phyloP scores from a whole-genome alignment of 2,329 filamentous ascomycete genomes.

The Epichloe typhina region DNA sequence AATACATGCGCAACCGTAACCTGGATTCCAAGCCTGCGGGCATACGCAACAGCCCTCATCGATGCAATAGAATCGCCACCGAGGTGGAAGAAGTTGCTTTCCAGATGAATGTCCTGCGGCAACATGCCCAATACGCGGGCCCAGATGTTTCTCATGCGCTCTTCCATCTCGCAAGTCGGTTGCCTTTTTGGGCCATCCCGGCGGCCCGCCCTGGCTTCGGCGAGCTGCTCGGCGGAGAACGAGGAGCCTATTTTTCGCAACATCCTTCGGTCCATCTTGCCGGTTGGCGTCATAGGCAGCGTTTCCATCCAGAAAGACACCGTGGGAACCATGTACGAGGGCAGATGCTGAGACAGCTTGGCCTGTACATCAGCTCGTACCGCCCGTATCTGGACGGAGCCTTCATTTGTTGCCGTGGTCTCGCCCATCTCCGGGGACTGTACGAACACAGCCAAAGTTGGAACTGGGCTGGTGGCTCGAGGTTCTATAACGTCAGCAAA shows the following conservation, averaged over 20 bases:
- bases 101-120: not conserved
- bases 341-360: constrained; percentile 1
- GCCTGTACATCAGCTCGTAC: not conserved
- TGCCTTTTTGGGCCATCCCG: not conserved
- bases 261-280: constrained; percentile 10
- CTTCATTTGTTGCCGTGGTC: no score
- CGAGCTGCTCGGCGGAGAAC: not conserved
- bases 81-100: constrained; percentile 14
- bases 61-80: not conserved
- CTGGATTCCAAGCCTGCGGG: not conserved
- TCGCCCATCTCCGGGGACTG: not conserved
- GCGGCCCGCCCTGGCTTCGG: not conserved
- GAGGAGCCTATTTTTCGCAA: not conserved
- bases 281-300: constrained; percentile 7
- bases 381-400: not conserved
- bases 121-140: constrained; percentile 23
- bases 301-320: constrained; percentile 5
- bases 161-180: not conserved
- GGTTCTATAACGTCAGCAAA: not conserved
- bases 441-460: not conserved
- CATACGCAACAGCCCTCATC: not conserved
- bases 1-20: not conserved
- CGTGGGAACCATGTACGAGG: constrained; percentile 12
- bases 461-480: not conserved
- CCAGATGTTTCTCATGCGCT: constrained; percentile 4